These are phyloP conservation scores for Handroanthus guayacan DNA, from an alignment of 257 asterid species.

Conservation along the genomic window DNA sequence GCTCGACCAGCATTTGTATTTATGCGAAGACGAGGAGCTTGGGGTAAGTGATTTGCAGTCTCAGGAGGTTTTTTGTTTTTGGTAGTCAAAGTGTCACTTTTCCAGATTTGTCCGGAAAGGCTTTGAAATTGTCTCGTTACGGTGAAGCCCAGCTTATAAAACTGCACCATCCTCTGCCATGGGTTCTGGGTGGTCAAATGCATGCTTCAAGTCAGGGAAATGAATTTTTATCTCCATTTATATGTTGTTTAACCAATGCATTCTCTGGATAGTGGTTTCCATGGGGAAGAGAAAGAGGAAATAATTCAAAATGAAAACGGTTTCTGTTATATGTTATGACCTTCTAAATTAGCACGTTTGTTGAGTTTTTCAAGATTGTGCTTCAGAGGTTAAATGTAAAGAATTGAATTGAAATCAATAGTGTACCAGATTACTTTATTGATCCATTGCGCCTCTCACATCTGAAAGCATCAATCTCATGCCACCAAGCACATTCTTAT, in stretches of 20 bases:
- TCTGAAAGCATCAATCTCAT: conserved; percentile 15
- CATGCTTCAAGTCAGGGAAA: not conserved
- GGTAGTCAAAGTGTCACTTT: conserved; percentile 4
- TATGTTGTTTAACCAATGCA: not conserved
- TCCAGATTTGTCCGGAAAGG: not conserved
- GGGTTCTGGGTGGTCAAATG: not conserved
- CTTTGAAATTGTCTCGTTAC: not conserved
- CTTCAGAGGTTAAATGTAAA: not conserved
- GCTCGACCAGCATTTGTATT: conserved; percentile 75
- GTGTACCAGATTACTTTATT: not conserved
- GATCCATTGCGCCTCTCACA: conserved; percentile 14
- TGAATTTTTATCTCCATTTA: not conserved
- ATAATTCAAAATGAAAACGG: conserved; percentile 19
- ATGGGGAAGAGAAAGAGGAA: conserved; percentile 5
- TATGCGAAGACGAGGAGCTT: conserved; percentile 88
- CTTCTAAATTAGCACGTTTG: not conserved
- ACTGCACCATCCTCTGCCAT: conserved; percentile 4
- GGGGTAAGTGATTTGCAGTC: conserved; percentile 56
- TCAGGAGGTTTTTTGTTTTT: not conserved
- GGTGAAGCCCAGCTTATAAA: not conserved
- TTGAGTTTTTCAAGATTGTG: not conserved
- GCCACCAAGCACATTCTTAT: not conserved
- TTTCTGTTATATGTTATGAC: not conserved
- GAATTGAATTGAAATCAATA: conserved; percentile 6
- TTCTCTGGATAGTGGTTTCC: conserved; percentile 1